Evolutionary conservation across 139 green algal genomes (phyloP), one percentile per base, ranked within the genome.

Genomic region (Protoeuglena noctilucae): DNA sequence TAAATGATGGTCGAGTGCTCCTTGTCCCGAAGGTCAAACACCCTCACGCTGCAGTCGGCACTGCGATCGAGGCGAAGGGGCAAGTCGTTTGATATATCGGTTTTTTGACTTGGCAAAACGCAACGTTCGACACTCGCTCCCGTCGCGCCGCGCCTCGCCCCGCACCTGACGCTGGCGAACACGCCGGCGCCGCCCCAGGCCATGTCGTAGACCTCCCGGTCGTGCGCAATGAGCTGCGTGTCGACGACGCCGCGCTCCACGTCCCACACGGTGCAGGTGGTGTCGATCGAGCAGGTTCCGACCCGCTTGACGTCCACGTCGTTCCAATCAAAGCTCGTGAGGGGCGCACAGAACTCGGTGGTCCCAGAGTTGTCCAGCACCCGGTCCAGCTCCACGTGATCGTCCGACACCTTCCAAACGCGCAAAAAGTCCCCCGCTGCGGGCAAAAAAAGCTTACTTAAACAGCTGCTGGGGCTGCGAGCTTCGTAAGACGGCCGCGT

Each of bases 241-340:
- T 96, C 86, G 46, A 95, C 82, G 51, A 82, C 59, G 0, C 82
- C 84, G 23, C 73, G 65, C 74, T 94, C 89, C 17, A 96, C 85
- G 51, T 97, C 87, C 91, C 91, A 98, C 28, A 98, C 88, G 2
- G 86, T 96, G 74, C 83, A 93, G 4, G 87, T 95, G 23, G 84
- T 95, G 77, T 96, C 91, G 24, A 95, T 95, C 63, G 70, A 86
- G 29, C 68, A 78, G n/a, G 90, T 95, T 34, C 79, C 88, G 5
- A 98, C 39, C 19, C 76, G 74, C 51, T 79, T 78, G 1, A 80
- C 71, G 56, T 96, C 83, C 2, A 66, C 69, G 49, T 95, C 84
- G 60, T 93, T 95, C 91, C 91, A 98, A 63, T 98, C 91, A 63
- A 98, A 97, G 3, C 82, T 93, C 0, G 91, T 98, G 27, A 98